These are phyloP conservation scores for Fagopyrum esculentum DNA, from an alignment of 148 eudicot species.

Conservation along the genomic window DNA sequence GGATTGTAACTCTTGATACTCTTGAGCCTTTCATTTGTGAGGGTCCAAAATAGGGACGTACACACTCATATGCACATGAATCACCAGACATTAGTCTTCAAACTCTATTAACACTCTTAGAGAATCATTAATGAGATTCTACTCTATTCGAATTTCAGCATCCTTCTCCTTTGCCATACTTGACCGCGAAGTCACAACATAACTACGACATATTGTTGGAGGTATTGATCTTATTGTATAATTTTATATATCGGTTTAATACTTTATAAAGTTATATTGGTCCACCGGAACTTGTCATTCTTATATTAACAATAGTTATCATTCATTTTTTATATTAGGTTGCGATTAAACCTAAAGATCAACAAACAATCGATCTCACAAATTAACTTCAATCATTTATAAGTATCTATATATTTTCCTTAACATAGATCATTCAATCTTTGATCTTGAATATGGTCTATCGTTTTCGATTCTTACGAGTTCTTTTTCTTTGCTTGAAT, in stretches of 20 bases:
- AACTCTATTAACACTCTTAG: too few relatives aligned
- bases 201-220: conserved; percentile 80
- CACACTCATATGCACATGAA: neutral
- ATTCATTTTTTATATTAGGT: conserved; percentile 41
- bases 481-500: neutral
- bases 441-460: neutral
- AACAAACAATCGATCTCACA: conserved; percentile 43
- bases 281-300: neutral
- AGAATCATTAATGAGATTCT: too few relatives aligned
- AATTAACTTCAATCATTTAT: conserved; percentile 86
- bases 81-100: too few relatives aligned
- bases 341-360: conserved; percentile 61
- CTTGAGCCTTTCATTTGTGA: conserved; percentile 77
- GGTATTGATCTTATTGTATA: conserved; percentile 27
- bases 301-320: neutral
- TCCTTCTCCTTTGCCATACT: conserved; percentile 84
- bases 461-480: neutral
- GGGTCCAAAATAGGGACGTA: conserved; percentile 65
- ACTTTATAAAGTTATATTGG: too few relatives aligned
- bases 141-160: conserved; percentile 32
- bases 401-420: conserved; percentile 20
- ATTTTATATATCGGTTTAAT: too few relatives aligned
- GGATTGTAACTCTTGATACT: conserved; percentile 98
- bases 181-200: conserved; percentile 64
- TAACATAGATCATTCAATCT: neutral